A percentile compares a stretch with the other conserved stretches of the same genome.
Evolutionary conservation across 2,329 filamentous ascomycete species (phyloP).

Genomic region (Trichoderma polysporum): DNA sequence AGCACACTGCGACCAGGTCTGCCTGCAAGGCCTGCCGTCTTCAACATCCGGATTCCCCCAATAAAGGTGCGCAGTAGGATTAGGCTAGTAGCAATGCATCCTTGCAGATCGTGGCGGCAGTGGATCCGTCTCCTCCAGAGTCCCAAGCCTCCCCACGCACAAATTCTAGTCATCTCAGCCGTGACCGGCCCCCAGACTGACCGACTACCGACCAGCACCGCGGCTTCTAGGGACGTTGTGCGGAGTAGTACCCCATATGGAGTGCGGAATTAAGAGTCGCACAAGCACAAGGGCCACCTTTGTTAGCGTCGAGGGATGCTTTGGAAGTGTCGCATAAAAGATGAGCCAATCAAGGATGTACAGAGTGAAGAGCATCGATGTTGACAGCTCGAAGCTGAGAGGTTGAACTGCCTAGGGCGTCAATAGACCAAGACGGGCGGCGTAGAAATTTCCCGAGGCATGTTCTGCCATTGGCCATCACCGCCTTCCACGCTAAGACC

Average conservation of each 20-base stretch:
- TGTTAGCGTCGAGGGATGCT: not conserved
- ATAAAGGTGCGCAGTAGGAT: not conserved
- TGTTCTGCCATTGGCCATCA: not conserved
- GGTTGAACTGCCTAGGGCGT: not conserved
- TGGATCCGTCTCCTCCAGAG: not conserved
- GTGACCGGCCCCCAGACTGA: not conserved
- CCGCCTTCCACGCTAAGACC: not conserved
- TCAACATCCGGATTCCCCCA: not conserved
- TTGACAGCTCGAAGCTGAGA: not conserved
- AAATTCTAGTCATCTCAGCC: not conserved
- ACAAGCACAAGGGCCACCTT: not conserved
- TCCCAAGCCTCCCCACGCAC: not conserved
- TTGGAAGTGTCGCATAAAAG: not conserved
- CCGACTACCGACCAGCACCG: conserved; percentile 8
- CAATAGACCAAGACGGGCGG: not conserved
- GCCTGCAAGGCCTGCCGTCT: not conserved
- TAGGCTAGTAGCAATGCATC: not conserved
- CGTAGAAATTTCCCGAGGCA: conserved; percentile 13
- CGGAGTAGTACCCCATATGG: not conserved
- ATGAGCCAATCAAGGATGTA: too few relatives aligned
- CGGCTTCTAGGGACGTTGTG: not conserved
- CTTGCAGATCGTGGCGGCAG: conserved; percentile 15
- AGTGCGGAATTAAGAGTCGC: not conserved
- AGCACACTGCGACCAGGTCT: not conserved
- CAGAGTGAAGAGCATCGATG: too few relatives aligned